Conservation (phyloP, 1,284 basidiomycete genomes). For the Tylopilus sp. region DNA sequence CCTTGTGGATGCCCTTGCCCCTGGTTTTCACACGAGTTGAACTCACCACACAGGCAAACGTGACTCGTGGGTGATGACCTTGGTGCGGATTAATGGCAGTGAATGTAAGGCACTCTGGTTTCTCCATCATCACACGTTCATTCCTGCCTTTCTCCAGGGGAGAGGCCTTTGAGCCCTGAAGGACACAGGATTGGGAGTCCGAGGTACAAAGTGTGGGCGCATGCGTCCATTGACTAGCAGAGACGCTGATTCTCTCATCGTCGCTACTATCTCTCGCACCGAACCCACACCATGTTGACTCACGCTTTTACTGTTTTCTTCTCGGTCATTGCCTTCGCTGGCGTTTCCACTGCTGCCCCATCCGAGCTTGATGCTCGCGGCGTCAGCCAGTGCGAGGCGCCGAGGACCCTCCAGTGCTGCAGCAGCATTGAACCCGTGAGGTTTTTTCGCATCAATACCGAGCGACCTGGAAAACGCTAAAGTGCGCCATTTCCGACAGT, state of each 20-base stretch:
- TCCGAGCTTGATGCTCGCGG: constrained; percentile 3
- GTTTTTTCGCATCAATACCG: not conserved
- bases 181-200: not conserved
- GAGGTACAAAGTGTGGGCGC: not conserved
- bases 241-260: not conserved
- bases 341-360: constrained; percentile 10
- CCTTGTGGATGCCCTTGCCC: not conserved
- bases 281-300: constrained; percentile 9
- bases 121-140: not conserved
- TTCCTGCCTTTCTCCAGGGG: not conserved
- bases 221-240: not conserved
- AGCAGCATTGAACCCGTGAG: constrained; percentile 3
- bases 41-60: not conserved
- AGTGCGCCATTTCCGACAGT: not conserved
- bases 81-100: not conserved
- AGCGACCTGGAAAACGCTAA: not conserved
- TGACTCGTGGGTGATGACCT: too few relatives aligned
- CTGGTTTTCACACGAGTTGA: not conserved
- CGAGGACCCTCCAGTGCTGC: constrained; percentile 19
- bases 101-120: not conserved
- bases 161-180: not conserved
- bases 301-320: constrained; percentile 7
- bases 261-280: not conserved
- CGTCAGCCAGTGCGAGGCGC: constrained; percentile 1
- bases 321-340: constrained; percentile 8